phyloP scores from a whole-genome alignment of 2,329 filamentous ascomycete genomes.

The Leptographium radiaticola region DNA sequence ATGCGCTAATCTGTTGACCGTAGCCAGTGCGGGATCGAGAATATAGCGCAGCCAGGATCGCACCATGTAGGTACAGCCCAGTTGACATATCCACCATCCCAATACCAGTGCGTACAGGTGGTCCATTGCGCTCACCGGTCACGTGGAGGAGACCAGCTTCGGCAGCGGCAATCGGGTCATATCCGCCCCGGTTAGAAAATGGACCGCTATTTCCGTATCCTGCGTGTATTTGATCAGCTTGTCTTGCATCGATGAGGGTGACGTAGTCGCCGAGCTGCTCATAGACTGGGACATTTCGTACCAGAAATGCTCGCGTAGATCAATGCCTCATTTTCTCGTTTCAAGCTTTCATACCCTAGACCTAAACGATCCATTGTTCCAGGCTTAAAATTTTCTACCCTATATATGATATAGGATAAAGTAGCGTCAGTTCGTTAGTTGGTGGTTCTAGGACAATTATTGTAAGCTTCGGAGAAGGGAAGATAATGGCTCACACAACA shows the following conservation, averaged over 20 bases:
- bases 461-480: not conserved
- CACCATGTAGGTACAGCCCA: slow-evolving; percentile 6
- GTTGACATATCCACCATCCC: slow-evolving; percentile 5
- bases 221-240: not conserved
- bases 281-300: not conserved
- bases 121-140: slow-evolving; percentile 3
- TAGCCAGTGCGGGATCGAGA: not conserved
- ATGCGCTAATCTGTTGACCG: slow-evolving; percentile 7
- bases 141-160: slow-evolving; percentile 7
- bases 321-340: slow-evolving; percentile 1
- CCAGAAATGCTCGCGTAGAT: slow-evolving; percentile 6
- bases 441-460: not conserved
- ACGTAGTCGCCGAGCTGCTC: too few relatives aligned
- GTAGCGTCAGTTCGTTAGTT: not conserved
- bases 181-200: slow-evolving; percentile 4
- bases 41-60: slow-evolving; percentile 5
- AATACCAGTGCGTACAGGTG: slow-evolving; percentile 3
- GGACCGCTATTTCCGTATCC: slow-evolving; percentile 4
- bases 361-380: slow-evolving; percentile 7
- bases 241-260: not conserved
- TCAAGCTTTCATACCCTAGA: slow-evolving; percentile 3
- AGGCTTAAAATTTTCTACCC: slow-evolving; percentile 6
- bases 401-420: not conserved
- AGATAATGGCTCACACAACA: slow-evolving; percentile 2
- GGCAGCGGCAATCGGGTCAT: slow-evolving; percentile 6